phyloP scores from a whole-genome alignment of 495 filamentous ascomycete species.

The Astrocystis sublimbata region DNA sequence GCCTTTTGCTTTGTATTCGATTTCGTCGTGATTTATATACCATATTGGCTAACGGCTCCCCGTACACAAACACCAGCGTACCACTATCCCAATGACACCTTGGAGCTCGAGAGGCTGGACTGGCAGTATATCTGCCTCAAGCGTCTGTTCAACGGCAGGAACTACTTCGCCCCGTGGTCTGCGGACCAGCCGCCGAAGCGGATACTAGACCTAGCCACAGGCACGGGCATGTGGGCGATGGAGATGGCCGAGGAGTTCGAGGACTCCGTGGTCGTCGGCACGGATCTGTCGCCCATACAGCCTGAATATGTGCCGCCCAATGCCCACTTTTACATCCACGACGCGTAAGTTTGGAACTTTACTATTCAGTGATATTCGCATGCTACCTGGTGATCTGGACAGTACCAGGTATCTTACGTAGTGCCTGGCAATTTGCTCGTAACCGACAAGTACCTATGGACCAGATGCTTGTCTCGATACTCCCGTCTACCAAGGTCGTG shows the following conservation, averaged over 20 bases:
- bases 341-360: constrained; percentile 22
- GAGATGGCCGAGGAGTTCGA: constrained; percentile 53
- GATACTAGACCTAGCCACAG: constrained; percentile 72
- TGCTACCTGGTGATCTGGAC: not conserved
- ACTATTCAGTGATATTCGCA: constrained; percentile 1
- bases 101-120: constrained; percentile 55
- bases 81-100: constrained; percentile 60
- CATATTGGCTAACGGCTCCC: constrained; percentile 21
- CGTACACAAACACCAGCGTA: constrained; percentile 43
- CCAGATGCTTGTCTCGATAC: not conserved
- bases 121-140: constrained; percentile 64
- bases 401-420: not conserved
- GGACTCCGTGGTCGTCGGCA: constrained; percentile 24
- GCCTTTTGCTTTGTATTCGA: not conserved
- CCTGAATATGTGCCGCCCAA: constrained; percentile 31
- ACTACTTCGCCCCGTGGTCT: constrained; percentile 59
- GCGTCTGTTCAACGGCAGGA: constrained; percentile 48
- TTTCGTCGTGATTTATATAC: not conserved
- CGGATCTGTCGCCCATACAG: constrained; percentile 34
- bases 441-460: not conserved
- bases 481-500: not conserved
- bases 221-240: constrained; percentile 65
- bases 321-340: constrained; percentile 34
- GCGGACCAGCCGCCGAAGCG: constrained; percentile 47
- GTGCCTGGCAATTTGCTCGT: not conserved